Evolutionary conservation across 2,329 filamentous ascomycete species (phyloP).

Genomic region (Dactylonectria estremocensis): DNA sequence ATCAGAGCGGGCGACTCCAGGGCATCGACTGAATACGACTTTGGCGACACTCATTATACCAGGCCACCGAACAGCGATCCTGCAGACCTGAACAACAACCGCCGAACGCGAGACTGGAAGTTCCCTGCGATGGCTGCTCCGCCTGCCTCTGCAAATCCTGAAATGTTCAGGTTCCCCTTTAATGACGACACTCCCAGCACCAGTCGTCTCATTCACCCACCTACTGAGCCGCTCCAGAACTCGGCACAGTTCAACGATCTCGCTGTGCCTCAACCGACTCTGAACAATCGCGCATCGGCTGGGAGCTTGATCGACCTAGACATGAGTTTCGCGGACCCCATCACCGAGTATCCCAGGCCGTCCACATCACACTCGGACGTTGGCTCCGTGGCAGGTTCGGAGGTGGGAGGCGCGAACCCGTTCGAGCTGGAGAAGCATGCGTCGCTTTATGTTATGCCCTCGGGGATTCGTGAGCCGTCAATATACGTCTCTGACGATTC

Average conservation of each 20-base stretch:
- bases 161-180: constrained; percentile 67
- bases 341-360: constrained; percentile 67
- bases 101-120: constrained; percentile 71
- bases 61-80: constrained; percentile 72
- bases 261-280: constrained; percentile 52
- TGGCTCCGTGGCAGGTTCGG: constrained; percentile 69
- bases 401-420: constrained; percentile 69
- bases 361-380: constrained; percentile 74
- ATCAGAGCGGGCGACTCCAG: constrained; percentile 67
- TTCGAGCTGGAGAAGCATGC: constrained; percentile 76
- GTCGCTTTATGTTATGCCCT: constrained; percentile 65
- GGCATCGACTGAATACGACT: constrained; percentile 65
- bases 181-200: constrained; percentile 53
- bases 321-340: constrained; percentile 67
- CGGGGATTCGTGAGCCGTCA: constrained; percentile 66
- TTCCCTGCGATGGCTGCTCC: constrained; percentile 68
- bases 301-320: constrained; percentile 69
- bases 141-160: constrained; percentile 68
- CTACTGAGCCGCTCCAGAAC: constrained; percentile 65
- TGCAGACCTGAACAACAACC: constrained; percentile 67
- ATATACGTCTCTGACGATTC: constrained; percentile 75
- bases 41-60: constrained; percentile 61
- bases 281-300: constrained; percentile 60
- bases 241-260: constrained; percentile 61
- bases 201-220: constrained; percentile 65